A percentile compares a stretch with the other conserved stretches of the same genome.
Conservation (phyloP, 2,329 filamentous ascomycete genomes). For the Colletotrichum destructivum region DNA sequence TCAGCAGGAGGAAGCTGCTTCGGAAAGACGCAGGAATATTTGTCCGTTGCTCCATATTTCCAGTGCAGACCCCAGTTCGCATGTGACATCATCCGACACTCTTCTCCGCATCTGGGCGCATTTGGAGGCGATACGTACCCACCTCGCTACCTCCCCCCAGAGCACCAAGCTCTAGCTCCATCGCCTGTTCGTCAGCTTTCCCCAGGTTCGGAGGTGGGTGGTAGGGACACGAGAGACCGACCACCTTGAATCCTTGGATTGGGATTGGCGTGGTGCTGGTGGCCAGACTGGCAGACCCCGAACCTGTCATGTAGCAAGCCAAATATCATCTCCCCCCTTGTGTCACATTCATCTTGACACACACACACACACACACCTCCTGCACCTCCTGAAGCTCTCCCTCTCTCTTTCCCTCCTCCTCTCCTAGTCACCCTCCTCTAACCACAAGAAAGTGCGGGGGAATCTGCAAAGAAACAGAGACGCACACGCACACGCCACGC, state of each 20-base stretch:
- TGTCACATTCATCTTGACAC: constrained; percentile 36
- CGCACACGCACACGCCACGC: constrained; percentile 35
- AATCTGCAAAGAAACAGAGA: constrained; percentile 30
- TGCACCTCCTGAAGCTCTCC: constrained; percentile 39
- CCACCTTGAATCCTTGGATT: background rate
- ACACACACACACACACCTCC: constrained; percentile 29
- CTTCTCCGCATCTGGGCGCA: constrained; percentile 42
- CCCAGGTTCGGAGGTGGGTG: constrained; percentile 28
- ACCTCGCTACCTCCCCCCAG: background rate
- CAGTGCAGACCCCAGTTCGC: constrained; percentile 9
- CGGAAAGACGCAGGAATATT: constrained; percentile 20
- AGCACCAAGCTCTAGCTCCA: constrained; percentile 31
- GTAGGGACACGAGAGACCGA: background rate
- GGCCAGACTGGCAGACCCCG: constrained; percentile 17
- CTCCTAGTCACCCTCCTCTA: constrained; percentile 12
- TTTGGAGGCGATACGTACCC: constrained; percentile 40
- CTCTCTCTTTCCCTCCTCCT: background rate
- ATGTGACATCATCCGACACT: constrained; percentile 41
- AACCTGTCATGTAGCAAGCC: constrained; percentile 28
- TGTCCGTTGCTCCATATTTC: background rate
- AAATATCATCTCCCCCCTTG: constrained; percentile 31
- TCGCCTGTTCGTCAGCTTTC: constrained; percentile 34
- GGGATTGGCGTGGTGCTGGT: constrained; percentile 35
- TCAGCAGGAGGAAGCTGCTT: too few relatives aligned
- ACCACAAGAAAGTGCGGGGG: constrained; percentile 35